Percentiles rank a stretch among this genome's conserved stretches.
phyloP scores from a whole-genome alignment of 192 early-diverging fungal genomes.

The Dimargaris cristalligena region DNA sequence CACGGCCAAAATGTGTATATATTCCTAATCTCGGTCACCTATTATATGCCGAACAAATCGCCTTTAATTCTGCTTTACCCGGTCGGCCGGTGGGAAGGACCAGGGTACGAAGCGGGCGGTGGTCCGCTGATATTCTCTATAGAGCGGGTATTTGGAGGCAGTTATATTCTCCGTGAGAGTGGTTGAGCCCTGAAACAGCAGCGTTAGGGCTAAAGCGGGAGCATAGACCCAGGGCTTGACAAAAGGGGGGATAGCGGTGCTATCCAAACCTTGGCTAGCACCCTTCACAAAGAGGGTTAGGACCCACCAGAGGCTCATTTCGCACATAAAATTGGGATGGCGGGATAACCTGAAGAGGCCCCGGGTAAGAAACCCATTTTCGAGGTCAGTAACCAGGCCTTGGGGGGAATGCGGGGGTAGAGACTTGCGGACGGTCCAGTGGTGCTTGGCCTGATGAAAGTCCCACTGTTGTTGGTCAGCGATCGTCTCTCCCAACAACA shows the following conservation, averaged over 20 bases:
- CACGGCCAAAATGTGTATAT: too few species aligned
- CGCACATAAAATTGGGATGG: slow-evolving; percentile 78
- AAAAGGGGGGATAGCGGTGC: slow-evolving; percentile 28
- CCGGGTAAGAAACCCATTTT: slow-evolving; percentile 48
- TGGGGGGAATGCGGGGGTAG: slow-evolving; percentile 1
- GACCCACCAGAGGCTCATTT: slow-evolving; percentile 46
- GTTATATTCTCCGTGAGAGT: slow-evolving; percentile 45
- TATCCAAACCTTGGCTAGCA: not conserved
- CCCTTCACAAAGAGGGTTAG: slow-evolving; percentile 10
- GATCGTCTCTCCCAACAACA: slow-evolving; percentile 40
- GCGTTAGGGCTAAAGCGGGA: slow-evolving; percentile 32
- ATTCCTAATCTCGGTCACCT: too few species aligned
- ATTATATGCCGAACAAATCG: too few species aligned
- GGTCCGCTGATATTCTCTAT: slow-evolving; percentile 42
- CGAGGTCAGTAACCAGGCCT: slow-evolving; percentile 21
- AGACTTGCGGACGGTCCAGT: slow-evolving; percentile 13
- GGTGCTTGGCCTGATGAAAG: slow-evolving; percentile 41
- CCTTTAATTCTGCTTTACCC: too few species aligned
- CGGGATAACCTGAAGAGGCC: slow-evolving; percentile 60
- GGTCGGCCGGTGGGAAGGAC: not conserved
- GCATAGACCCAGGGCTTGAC: slow-evolving; percentile 20
- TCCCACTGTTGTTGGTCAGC: slow-evolving; percentile 74
- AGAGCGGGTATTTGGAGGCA: slow-evolving; percentile 54
- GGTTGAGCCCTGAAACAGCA: slow-evolving; percentile 52
- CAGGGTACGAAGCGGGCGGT: slow-evolving; percentile 43